Evolutionary conservation across 768 basidiomycete species (phyloP).

Genomic region (Scleroderma citrinum): DNA sequence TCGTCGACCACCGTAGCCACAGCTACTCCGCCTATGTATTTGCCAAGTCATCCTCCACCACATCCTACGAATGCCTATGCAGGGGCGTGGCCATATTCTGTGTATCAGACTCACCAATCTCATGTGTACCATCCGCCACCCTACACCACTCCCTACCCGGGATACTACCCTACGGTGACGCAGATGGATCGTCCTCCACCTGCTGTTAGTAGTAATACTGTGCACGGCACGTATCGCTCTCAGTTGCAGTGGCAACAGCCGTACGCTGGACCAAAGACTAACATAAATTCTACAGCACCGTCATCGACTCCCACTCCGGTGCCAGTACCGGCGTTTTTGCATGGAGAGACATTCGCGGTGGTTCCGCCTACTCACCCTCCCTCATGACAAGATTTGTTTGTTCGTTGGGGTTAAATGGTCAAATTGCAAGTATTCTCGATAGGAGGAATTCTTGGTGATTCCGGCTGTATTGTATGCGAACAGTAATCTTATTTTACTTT

Average conservation of each 20-base stretch:
- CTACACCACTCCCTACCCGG: slow-evolving; percentile 9
- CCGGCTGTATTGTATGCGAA: neutral
- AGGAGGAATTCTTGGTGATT: neutral
- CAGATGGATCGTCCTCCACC: slow-evolving; percentile 8
- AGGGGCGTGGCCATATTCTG: slow-evolving; percentile 31
- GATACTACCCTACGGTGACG: slow-evolving; percentile 20
- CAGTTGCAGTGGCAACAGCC: slow-evolving; percentile 32
- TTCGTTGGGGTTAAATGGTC: neutral
- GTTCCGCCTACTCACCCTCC: slow-evolving; percentile 1
- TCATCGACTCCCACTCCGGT: slow-evolving; percentile 1
- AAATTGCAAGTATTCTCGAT: neutral
- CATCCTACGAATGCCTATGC: slow-evolving; percentile 14
- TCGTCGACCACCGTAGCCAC: slow-evolving; percentile 16
- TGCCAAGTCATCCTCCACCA: slow-evolving; percentile 16
- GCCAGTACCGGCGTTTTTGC: neutral
- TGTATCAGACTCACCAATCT: slow-evolving; percentile 15
- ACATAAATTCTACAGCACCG: slow-evolving; percentile 27
- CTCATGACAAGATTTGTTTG: neutral
- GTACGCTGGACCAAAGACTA: slow-evolving; percentile 33
- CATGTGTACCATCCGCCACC: slow-evolving; percentile 14
- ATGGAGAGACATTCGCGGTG: slow-evolving; percentile 5
- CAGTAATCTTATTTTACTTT: neutral
- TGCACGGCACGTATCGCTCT: slow-evolving; percentile 21
- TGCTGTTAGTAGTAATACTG: slow-evolving; percentile 8
- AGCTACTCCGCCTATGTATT: slow-evolving; percentile 14